These are phyloP conservation scores for Solanum piurae DNA, from an alignment of 257 asterid genomes.

Conservation along the genomic window DNA sequence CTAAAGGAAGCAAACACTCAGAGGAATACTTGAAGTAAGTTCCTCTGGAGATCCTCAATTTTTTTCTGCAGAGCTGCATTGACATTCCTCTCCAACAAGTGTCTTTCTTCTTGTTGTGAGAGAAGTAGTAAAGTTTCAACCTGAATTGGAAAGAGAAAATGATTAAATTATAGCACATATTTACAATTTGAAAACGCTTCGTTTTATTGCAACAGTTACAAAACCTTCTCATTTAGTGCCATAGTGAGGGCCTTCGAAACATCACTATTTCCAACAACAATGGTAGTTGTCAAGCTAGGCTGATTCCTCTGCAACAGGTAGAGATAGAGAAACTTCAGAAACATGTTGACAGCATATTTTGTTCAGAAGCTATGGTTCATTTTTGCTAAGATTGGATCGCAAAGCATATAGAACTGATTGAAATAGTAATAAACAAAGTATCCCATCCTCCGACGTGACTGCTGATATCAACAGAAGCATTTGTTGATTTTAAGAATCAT, in stretches of 20 bases:
- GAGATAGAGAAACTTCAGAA: constrained; percentile 1
- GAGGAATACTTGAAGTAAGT: constrained; percentile 58
- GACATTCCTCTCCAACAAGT: constrained; percentile 72
- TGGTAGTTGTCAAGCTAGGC: constrained; percentile 20
- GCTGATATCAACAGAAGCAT: neutral
- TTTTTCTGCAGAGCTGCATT: constrained; percentile 68
- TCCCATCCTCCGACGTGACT: neutral
- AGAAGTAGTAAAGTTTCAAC: constrained; percentile 69
- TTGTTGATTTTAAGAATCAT: neutral
- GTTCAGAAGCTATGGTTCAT: neutral
- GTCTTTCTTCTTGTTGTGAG: constrained; percentile 91
- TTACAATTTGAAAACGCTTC: neutral
- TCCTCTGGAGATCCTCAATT: constrained; percentile 78
- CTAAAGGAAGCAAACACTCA: neutral
- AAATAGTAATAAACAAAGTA: neutral
- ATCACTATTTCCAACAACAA: constrained; percentile 29
- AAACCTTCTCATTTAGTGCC: constrained; percentile 94
- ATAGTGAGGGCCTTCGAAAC: constrained; percentile 56
- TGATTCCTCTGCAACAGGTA: constrained; percentile 32
- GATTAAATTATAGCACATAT: neutral
- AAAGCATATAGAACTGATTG: neutral
- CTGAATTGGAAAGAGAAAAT: constrained; percentile 28
- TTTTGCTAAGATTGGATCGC: neutral
- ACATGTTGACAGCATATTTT: neutral
- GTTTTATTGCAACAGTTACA: constrained; percentile 3